Base-by-base conservation (phyloP, 2,329 filamentous ascomycete species). In the Dendrostoma leiphaemia region DNA sequence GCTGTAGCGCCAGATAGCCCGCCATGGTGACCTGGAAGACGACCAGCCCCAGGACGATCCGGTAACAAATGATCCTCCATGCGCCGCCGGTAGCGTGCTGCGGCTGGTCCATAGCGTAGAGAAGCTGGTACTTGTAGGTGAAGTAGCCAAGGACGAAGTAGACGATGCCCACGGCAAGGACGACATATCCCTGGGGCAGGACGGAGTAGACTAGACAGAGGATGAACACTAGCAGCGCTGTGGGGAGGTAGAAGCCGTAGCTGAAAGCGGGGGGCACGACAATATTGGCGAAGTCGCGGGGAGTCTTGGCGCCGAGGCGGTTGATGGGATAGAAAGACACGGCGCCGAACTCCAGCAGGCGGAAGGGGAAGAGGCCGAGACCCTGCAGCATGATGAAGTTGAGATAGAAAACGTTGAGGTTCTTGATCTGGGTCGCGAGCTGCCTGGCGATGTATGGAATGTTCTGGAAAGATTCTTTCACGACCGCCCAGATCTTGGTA, bases 51-150 rank as follows among this genome's bases (percentile, higher is more conserved):
- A 97, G 76, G 53, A 97, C 83, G 56, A 97, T 82, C 32, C 94
- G 89, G 66, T 94, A 91, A 72, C 91, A 96, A 59, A 99, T 96
- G 81, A 99, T 96, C 46, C 89, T 88, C 94, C 94, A 99, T 4
- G 92, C 91, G 58, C 88, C 86, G 19, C 95, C 95, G 0, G 93
- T 97, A 15, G 91, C 91, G 67, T 96, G 91, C 65, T 95, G 91
- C 15, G 91, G 89, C 68, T 97, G 93, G 64, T 97, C 92, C 94
- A 99, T 99, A 29, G 94, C 91, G 69, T 99, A 99, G 4, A 99
- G 79, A 4, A 99, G 78, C 74, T 99, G 95, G 72, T 99, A 99
- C 69, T 97, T 97, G 81, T 96, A 95, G 29, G 90, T 89, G 66
- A 93, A 93, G 68, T 90, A 89, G 19, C 91, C 91, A 13, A 96